A percentile compares a stretch with the other conserved stretches of the same genome.
Conservation (phyloP, 176 grass and related monocot genomes). For the Pontederia paniculata region DNA sequence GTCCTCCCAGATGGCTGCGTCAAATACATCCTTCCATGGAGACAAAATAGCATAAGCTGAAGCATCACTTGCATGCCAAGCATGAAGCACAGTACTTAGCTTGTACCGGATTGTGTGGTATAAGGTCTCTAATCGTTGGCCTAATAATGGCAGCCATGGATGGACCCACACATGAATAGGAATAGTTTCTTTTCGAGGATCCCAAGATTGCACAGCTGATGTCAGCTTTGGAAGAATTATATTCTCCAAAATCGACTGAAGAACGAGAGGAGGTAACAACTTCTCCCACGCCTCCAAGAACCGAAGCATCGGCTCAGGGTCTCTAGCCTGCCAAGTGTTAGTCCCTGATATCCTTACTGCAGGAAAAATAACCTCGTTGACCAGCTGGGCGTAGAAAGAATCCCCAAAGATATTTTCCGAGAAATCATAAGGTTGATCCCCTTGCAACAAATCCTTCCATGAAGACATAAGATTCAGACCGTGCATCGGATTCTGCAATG, state of each 20-base stretch:
- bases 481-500: constrained; percentile 50
- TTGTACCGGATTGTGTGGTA: constrained; percentile 73
- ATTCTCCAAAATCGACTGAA: constrained; percentile 67
- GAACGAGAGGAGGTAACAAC: constrained; percentile 47
- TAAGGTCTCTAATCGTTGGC: constrained; percentile 48
- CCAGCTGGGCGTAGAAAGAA: constrained; percentile 56
- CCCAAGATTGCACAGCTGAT: constrained; percentile 69
- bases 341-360: constrained; percentile 64
- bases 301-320: constrained; percentile 72
- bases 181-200: constrained; percentile 59
- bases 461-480: constrained; percentile 52
- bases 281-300: constrained; percentile 64
- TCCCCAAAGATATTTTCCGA: constrained; percentile 33
- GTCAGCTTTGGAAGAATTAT: constrained; percentile 76
- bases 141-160: constrained; percentile 65
- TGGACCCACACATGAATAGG: constrained; percentile 68
- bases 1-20: constrained; percentile 64
- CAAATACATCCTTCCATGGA: constrained; percentile 85
- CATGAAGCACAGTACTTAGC: constrained; percentile 59
- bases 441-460: constrained; percentile 67
- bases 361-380: constrained; percentile 67
- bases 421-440: constrained; percentile 58
- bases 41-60: constrained; percentile 68
- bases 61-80: constrained; percentile 71
- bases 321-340: constrained; percentile 76